Percentiles rank a stretch among this genome's conserved stretches.
phyloP scores from a whole-genome alignment of 441 rosid species.

The Populus hybrid region DNA sequence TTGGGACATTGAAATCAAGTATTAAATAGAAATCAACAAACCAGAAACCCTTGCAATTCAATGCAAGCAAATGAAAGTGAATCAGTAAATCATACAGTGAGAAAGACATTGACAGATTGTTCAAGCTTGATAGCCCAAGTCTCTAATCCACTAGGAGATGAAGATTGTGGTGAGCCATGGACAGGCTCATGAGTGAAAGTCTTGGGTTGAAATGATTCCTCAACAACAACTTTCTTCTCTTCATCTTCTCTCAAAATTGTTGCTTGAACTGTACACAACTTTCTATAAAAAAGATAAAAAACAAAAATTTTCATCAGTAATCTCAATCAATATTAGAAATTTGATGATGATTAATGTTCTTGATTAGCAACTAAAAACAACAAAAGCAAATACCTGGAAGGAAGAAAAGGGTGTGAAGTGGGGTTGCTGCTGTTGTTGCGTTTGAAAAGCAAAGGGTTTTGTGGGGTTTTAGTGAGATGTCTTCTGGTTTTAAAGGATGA shows the following conservation, averaged over 20 bases:
- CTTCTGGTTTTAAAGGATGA: neutral
- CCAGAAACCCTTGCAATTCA: neutral
- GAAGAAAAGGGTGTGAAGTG: neutral
- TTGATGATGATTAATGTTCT: neutral
- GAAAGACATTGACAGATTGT: constrained; percentile 70
- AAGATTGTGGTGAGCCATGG: constrained; percentile 26
- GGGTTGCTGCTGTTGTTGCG: neutral
- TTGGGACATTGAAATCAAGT: neutral
- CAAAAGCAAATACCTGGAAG: neutral
- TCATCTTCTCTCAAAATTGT: constrained; percentile 56
- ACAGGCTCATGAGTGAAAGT: constrained; percentile 24
- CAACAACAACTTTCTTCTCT: constrained; percentile 61
- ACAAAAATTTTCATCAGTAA: neutral
- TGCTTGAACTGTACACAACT: constrained; percentile 40
- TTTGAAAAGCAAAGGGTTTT: neutral
- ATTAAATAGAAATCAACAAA: constrained; percentile 1
- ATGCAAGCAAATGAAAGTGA: neutral
- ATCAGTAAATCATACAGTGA: constrained; percentile 42
- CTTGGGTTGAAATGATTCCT: constrained; percentile 55
- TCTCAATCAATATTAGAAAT: neutral
- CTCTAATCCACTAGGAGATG: constrained; percentile 42
- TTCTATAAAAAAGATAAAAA: constrained; percentile 12
- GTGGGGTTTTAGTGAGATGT: neutral
- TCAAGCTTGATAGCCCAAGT: constrained; percentile 67
- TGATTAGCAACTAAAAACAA: neutral